phyloP scores from a whole-genome alignment of 371 early-diverging fungal species.

The Rhizopus sp. region DNA sequence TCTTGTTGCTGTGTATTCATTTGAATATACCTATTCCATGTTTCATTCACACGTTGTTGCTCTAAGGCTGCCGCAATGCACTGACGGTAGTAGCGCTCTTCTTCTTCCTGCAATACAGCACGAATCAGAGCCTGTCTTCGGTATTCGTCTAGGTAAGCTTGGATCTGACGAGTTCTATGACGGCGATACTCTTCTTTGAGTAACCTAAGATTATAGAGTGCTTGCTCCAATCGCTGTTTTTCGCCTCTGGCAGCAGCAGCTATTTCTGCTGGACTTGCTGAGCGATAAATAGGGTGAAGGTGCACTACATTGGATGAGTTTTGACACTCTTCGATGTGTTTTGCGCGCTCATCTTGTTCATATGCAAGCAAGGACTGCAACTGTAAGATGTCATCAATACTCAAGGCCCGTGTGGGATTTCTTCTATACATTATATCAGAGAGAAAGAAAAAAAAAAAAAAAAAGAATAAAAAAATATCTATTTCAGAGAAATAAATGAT shows the following conservation, averaged over 20 bases:
- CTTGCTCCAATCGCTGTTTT: conserved; percentile 23
- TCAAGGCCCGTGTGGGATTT: neutral
- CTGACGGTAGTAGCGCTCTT: conserved; percentile 31
- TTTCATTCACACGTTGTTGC: conserved; percentile 9
- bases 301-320: neutral
- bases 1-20: conserved; percentile 9
- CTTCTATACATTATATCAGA: conserved; percentile 1
- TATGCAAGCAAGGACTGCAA: conserved; percentile 21
- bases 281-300: conserved; percentile 8
- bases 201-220: conserved; percentile 10
- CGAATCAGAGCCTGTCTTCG: conserved; percentile 26
- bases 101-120: conserved; percentile 21
- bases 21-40: conserved; percentile 12
- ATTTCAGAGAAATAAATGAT: too few species aligned
- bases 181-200: conserved; percentile 25
- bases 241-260: conserved; percentile 12
- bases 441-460: neutral
- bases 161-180: conserved; percentile 24
- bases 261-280: conserved; percentile 8
- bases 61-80: conserved; percentile 32
- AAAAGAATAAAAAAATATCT: neutral
- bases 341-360: conserved; percentile 21
- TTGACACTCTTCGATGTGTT: conserved; percentile 15
- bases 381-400: conserved; percentile 25
- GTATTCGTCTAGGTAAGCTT: conserved; percentile 26